phyloP scores from a whole-genome alignment of 805 yeast species.

The Yarrowia deformans region DNA sequence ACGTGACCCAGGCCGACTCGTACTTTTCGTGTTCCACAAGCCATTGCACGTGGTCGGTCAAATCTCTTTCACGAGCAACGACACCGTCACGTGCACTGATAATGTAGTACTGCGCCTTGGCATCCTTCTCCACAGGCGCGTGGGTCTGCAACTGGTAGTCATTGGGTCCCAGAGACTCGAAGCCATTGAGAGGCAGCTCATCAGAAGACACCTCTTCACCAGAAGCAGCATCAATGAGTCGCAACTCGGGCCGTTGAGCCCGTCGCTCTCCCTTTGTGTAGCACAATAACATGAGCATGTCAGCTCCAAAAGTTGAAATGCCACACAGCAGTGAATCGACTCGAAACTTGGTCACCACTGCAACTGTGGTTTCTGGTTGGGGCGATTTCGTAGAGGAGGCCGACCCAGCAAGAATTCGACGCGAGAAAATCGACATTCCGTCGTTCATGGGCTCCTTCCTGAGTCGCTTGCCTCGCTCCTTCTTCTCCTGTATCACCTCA shows the following conservation, averaged over 20 bases:
- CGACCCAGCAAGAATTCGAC: conserved; percentile 40
- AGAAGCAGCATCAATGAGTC: conserved; percentile 66
- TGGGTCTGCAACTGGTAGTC: conserved; percentile 73
- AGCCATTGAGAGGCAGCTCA: conserved; percentile 70
- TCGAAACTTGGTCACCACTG: conserved; percentile 52
- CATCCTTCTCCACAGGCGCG: conserved; percentile 23
- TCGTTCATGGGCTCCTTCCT: conserved; percentile 9
- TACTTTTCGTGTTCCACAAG: conserved; percentile 61
- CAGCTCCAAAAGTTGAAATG: conserved; percentile 75
- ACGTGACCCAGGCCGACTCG: conserved; percentile 79
- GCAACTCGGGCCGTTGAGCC: conserved; percentile 67
- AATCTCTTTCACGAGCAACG: conserved; percentile 71
- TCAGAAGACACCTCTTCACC: conserved; percentile 82
- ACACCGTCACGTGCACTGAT: conserved; percentile 85
- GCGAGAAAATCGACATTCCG: conserved; percentile 38
- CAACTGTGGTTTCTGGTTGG: conserved; percentile 44
- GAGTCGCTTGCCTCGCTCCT: not conserved
- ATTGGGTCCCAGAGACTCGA: conserved; percentile 70
- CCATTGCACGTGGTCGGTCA: conserved; percentile 79
- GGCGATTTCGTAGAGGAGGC: conserved; percentile 41
- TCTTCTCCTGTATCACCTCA: conserved; percentile 53
- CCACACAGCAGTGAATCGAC: conserved; percentile 72
- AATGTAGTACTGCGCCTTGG: conserved; percentile 60
- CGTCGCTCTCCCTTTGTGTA: conserved; percentile 53
- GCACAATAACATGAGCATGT: conserved; percentile 67